Evolutionary conservation across 2,329 filamentous ascomycete genomes (phyloP), one percentile per base, ranked within the genome.

Genomic region (Nemania diffusa): DNA sequence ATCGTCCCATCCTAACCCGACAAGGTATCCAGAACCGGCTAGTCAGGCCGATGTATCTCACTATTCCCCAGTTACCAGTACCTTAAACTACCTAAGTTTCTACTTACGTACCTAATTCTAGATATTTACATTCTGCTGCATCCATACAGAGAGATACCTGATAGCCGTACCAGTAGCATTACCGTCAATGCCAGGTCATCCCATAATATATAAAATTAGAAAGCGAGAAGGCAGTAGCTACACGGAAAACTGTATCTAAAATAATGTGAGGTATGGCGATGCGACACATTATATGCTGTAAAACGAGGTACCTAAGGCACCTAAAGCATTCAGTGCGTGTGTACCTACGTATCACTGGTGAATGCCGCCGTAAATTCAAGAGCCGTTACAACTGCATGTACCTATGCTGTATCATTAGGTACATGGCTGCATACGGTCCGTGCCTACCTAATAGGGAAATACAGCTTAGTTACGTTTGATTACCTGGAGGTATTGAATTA

Each of bases 301-400:
- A 40, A 40, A 13, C 17, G 15, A 15, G 37, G 8, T 15, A 17
- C 5, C 15, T 5, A 40, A n/a, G n/a, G n/a, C n/a, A n/a, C n/a
- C n/a, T n/a, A n/a, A n/a, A n/a, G n/a, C n/a, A n/a, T n/a, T n/a
- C n/a, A n/a, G n/a, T n/a, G n/a, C n/a, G 48, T 29, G 44, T 55
- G 56, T 53, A 37, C 37, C 27, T 64, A 50, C 50, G 59, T 20
- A 42, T 60, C 11, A 55, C 50, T 56, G 48, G 29, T 57, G 20
- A 46, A 32, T 20, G 5, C 32, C 26, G 32, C 48, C 27, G 24
- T 40, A 55, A 27, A 17, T 26, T 40, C 11, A 1, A 29, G 24
- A 15, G 24, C 13, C 3, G 22, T 9, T 26, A 24, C n/a, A 17
- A 51, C n/a, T 24, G 17, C 5, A 40, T 15, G 44, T 46, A 46